These are phyloP conservation scores for Mycena pura DNA, from an alignment of 768 basidiomycete genomes.

Conservation along the genomic window DNA sequence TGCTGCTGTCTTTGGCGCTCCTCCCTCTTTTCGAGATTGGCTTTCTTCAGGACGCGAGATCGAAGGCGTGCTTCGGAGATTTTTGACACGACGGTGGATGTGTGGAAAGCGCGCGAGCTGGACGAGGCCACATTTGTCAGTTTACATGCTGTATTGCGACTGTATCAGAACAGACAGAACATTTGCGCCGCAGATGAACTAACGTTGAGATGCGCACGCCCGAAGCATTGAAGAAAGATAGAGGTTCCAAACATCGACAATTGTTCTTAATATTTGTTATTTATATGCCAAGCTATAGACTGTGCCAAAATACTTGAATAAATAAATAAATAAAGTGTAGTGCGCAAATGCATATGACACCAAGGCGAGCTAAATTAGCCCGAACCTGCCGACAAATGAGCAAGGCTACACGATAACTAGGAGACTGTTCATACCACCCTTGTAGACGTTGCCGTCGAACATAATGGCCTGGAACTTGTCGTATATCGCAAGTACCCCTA, in stretches of 20 bases:
- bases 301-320: no score
- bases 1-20: slow-evolving; percentile 45
- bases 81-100: slow-evolving; percentile 47
- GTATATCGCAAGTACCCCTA: slow-evolving; percentile 80
- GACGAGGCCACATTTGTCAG: slow-evolving; percentile 20
- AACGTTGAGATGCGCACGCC: slow-evolving; percentile 10
- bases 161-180: neutral
- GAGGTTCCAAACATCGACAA: no score
- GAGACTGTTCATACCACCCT: slow-evolving; percentile 44
- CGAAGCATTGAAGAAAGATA: slow-evolving; percentile 17
- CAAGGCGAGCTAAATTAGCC: neutral
- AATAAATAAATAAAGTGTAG: no score
- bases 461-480: slow-evolving; percentile 82
- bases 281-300: no score
- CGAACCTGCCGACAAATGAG: neutral
- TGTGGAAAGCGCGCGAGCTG: slow-evolving; percentile 51
- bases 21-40: slow-evolving; percentile 53
- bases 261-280: no score
- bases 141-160: slow-evolving; percentile 16
- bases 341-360: neutral
- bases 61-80: slow-evolving; percentile 42
- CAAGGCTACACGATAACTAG: neutral
- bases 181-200: neutral
- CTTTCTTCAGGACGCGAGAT: slow-evolving; percentile 46
- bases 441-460: slow-evolving; percentile 82